Conservation (phyloP, 225 moss, liverwort and hornwort genomes). For the Takakia lepidozioides region DNA sequence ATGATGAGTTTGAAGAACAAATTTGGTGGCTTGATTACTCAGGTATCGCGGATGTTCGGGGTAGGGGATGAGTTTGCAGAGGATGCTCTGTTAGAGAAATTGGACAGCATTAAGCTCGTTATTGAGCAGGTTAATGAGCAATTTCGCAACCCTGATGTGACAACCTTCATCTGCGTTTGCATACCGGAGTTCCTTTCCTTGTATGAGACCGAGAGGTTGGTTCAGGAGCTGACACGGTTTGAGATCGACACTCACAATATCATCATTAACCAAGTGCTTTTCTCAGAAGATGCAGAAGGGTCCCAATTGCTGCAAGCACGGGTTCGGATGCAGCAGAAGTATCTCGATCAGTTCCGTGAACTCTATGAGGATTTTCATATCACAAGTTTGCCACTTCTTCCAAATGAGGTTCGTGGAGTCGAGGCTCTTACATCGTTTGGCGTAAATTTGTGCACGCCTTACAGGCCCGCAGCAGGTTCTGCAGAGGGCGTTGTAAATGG, state of each 20-base stretch:
- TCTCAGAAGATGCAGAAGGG: slow-evolving; percentile 60
- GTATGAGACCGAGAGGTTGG: slow-evolving; percentile 94
- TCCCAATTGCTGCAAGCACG: slow-evolving; percentile 86
- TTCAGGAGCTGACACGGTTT: slow-evolving; percentile 85
- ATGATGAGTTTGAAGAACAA: slow-evolving; percentile 79
- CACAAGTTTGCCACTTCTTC: slow-evolving; percentile 72
- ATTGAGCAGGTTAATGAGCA: slow-evolving; percentile 90
- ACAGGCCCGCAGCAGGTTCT: slow-evolving; percentile 28
- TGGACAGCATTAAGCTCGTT: slow-evolving; percentile 78
- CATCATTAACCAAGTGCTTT: slow-evolving; percentile 91
- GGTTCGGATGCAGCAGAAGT: slow-evolving; percentile 84
- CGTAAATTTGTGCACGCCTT: slow-evolving; percentile 54
- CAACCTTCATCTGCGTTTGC: slow-evolving; percentile 87
- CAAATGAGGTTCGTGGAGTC: slow-evolving; percentile 84
- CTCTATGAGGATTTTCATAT: slow-evolving; percentile 92
- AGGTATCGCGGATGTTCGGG: slow-evolving; percentile 86
- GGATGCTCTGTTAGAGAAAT: slow-evolving; percentile 80
- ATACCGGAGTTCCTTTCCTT: slow-evolving; percentile 91
- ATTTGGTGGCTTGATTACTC: slow-evolving; percentile 82
- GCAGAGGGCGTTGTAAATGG: slow-evolving; percentile 17
- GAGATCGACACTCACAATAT: slow-evolving; percentile 97
- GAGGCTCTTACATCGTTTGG: slow-evolving; percentile 81
- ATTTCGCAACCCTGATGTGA: slow-evolving; percentile 87
- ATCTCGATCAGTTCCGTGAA: slow-evolving; percentile 82
- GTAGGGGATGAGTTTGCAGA: slow-evolving; percentile 77